phyloP scores from a whole-genome alignment of 108 stramenopile species.

The Skeletonema menzelii region DNA sequence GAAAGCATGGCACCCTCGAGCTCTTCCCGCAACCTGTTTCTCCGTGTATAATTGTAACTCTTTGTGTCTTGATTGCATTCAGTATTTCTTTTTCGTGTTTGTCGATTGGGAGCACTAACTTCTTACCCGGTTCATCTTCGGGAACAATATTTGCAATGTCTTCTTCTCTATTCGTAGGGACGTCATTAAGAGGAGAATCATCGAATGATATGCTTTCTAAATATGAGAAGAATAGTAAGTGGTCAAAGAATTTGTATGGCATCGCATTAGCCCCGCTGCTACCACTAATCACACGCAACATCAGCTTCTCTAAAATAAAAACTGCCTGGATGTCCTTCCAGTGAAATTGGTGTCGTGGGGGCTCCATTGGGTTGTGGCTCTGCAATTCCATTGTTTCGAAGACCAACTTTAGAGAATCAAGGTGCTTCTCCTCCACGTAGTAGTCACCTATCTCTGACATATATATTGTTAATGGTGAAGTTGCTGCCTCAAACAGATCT shows the following conservation, averaged over 20 bases:
- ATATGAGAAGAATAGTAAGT: slow-evolving; percentile 24
- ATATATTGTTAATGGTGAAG: slow-evolving; percentile 24
- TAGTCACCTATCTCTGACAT: slow-evolving; percentile 8
- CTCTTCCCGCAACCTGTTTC: slow-evolving; percentile 92
- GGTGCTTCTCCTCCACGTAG: slow-evolving; percentile 23
- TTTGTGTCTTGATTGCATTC: slow-evolving; percentile 53
- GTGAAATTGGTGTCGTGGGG: slow-evolving; percentile 9
- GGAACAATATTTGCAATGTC: neutral
- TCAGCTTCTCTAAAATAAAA: slow-evolving; percentile 54
- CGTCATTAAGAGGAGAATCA: slow-evolving; percentile 25
- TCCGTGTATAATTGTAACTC: slow-evolving; percentile 90
- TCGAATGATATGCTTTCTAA: slow-evolving; percentile 36
- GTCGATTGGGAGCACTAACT: slow-evolving; percentile 67
- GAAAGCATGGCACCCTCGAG: slow-evolving; percentile 83
- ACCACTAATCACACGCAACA: slow-evolving; percentile 14
- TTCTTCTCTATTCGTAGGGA: slow-evolving; percentile 17
- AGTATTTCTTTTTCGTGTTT: slow-evolving; percentile 71
- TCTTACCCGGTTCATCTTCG: slow-evolving; percentile 2
- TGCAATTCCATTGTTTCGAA: slow-evolving; percentile 1
- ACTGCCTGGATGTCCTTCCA: slow-evolving; percentile 52
- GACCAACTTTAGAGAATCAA: slow-evolving; percentile 31
- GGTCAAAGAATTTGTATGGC: slow-evolving; percentile 40
- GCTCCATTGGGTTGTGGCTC: slow-evolving; percentile 2
- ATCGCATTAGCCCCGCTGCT: slow-evolving; percentile 11
- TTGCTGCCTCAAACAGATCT: slow-evolving; percentile 9